Percentiles rank a stretch among this genome's conserved stretches.
These are phyloP conservation scores for Melampsora allii-populina DNA, from an alignment of 1,284 basidiomycete species.

Conservation along the genomic window DNA sequence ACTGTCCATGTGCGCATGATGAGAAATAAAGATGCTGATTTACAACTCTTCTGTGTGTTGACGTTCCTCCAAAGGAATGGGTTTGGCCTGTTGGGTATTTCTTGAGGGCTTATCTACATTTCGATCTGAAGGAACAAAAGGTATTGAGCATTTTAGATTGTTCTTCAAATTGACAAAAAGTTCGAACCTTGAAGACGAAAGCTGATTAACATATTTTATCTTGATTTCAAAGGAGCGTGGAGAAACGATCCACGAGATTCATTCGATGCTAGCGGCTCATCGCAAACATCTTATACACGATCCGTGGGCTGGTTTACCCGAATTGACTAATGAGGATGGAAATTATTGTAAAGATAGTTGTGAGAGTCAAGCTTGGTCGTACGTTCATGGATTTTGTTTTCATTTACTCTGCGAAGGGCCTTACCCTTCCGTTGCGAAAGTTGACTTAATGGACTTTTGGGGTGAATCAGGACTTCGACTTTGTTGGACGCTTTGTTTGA, in stretches of 20 bases:
- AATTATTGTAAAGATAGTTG: conserved; percentile 79
- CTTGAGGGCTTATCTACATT: conserved; percentile 82
- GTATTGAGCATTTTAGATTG: conserved; percentile 48
- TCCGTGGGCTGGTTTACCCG: conserved; percentile 85
- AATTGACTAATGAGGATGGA: conserved; percentile 64
- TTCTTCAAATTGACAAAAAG: neutral
- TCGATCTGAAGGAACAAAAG: conserved; percentile 64
- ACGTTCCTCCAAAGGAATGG: conserved; percentile 62
- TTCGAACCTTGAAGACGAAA: neutral
- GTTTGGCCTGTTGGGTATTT: conserved; percentile 67
- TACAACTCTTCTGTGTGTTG: too few relatives aligned
- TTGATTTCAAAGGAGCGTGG: conserved; percentile 60
- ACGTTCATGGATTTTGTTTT: neutral
- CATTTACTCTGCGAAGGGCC: neutral
- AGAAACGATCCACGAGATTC: conserved; percentile 72
- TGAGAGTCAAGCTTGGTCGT: conserved; percentile 65
- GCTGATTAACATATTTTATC: conserved; percentile 16
- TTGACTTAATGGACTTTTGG: neutral
- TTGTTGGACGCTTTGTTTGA: conserved; percentile 32
- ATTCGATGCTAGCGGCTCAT: conserved; percentile 66
- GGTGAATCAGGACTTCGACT: conserved; percentile 12
- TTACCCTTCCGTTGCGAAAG: neutral
- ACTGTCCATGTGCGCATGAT: neutral
- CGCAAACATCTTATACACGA: conserved; percentile 71
- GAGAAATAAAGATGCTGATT: neutral